Percentiles rank a stretch among this genome's conserved stretches.
Conservation (phyloP, 495 filamentous ascomycete species). For the Immersiella caudata region DNA sequence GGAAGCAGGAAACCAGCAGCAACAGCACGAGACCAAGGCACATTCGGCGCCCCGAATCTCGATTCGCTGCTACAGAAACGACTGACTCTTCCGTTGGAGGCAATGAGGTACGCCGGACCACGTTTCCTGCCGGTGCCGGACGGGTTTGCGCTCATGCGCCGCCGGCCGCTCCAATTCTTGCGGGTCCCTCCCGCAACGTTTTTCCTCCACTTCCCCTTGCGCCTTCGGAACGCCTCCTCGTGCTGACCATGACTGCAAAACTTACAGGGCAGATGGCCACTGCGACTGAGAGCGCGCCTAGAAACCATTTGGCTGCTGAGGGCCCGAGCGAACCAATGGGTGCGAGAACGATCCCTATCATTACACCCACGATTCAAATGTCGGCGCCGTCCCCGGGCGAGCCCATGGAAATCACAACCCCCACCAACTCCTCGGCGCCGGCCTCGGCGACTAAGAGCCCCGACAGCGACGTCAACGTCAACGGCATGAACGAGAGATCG, state of each 20-base stretch:
- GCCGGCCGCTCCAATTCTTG: constrained; percentile 9
- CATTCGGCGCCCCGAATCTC: constrained; percentile 16
- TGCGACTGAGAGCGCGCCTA: constrained; percentile 51
- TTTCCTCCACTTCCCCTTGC: constrained; percentile 12
- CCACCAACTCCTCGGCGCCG: constrained; percentile 48
- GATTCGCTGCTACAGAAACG: constrained; percentile 21
- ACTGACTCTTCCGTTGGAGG: constrained; percentile 20
- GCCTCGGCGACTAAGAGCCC: constrained; percentile 49
- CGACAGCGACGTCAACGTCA: constrained; percentile 47
- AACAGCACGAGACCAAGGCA: constrained; percentile 16
- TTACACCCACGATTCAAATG: constrained; percentile 53
- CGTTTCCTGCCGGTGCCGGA: constrained; percentile 2
- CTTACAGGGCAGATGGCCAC: constrained; percentile 52
- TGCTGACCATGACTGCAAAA: constrained; percentile 29
- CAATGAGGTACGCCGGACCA: constrained; percentile 35
- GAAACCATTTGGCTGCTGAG: constrained; percentile 42
- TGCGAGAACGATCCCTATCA: constrained; percentile 52
- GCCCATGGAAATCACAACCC: constrained; percentile 55
- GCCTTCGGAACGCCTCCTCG: constrained; percentile 9
- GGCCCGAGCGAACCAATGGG: constrained; percentile 46
- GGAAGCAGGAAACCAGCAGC: not conserved
- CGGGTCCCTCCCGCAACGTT: constrained; percentile 18
- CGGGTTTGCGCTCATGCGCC: constrained; percentile 21
- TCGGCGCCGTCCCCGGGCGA: constrained; percentile 54
- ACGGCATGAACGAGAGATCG: constrained; percentile 35